Evolutionary conservation across 2,329 filamentous ascomycete genomes (phyloP).

Genomic region (Cladosporium oxysporum): DNA sequence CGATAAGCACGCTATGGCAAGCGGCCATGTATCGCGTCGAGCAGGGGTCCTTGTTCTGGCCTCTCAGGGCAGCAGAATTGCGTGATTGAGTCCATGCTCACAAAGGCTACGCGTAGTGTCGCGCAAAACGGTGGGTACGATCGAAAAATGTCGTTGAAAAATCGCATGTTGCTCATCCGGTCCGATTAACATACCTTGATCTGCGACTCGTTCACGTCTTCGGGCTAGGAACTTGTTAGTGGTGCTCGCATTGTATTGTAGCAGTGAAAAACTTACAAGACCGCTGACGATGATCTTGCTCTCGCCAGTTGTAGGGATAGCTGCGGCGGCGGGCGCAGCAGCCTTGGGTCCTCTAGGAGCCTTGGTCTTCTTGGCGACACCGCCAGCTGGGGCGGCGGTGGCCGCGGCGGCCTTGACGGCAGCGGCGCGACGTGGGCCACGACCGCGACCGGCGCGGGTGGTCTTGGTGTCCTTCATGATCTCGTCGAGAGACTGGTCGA

Average conservation of each 20-base stretch:
- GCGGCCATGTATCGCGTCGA: slow-evolving; percentile 4
- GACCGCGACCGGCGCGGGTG: slow-evolving; percentile 42
- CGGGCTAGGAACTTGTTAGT: slow-evolving; percentile 68
- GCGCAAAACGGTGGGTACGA: slow-evolving; percentile 23
- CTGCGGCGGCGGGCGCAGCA: slow-evolving; percentile 57
- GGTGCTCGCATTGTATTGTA: slow-evolving; percentile 16
- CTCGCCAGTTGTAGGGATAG: slow-evolving; percentile 66
- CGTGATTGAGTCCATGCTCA: slow-evolving; percentile 7
- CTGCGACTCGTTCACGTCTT: slow-evolving; percentile 93
- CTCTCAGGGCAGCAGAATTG: slow-evolving; percentile 4
- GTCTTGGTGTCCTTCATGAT: slow-evolving; percentile 77
- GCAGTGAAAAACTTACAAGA: slow-evolving; percentile 67
- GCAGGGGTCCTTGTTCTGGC: slow-evolving; percentile 18
- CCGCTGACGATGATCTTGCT: slow-evolving; percentile 99
- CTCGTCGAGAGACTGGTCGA: slow-evolving; percentile 96
- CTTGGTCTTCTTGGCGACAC: slow-evolving; percentile 73
- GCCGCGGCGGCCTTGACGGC: slow-evolving; percentile 53
- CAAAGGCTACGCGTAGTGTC: slow-evolving; percentile 15
- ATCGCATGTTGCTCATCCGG: slow-evolving; percentile 42
- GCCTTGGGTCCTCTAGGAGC: slow-evolving; percentile 55
- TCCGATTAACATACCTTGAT: slow-evolving; percentile 99
- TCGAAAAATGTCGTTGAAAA: slow-evolving; percentile 35
- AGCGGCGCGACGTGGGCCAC: slow-evolving; percentile 48
- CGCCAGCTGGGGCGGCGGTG: slow-evolving; percentile 71
- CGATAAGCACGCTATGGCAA: slow-evolving; percentile 12